Evolutionary conservation across 2,329 filamentous ascomycete species (phyloP).

Genomic region (Calonectria leucothoes): DNA sequence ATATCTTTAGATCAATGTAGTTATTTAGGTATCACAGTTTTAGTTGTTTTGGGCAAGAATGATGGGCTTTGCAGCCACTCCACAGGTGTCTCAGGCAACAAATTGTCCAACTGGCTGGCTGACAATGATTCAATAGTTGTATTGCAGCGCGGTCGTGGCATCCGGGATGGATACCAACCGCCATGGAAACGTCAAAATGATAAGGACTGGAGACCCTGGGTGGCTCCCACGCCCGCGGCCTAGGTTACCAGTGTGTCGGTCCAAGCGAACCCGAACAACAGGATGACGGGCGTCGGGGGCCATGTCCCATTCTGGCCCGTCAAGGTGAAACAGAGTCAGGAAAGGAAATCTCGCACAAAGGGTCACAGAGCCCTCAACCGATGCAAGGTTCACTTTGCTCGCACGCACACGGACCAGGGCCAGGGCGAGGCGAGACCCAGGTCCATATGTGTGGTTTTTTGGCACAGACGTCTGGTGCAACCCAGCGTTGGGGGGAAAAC

Average conservation of each 20-base stretch:
- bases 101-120: too few relatives aligned
- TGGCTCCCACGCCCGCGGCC: neutral
- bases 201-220: neutral
- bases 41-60: neutral
- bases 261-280: conserved; percentile 12
- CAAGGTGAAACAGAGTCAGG: conserved; percentile 12
- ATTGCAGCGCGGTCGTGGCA: neutral
- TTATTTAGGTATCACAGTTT: neutral
- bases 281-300: conserved; percentile 19
- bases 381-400: neutral
- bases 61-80: too few relatives aligned
- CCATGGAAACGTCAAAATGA: conserved; percentile 6
- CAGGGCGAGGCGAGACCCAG: neutral
- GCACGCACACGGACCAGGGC: neutral
- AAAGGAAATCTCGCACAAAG: neutral
- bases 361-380: neutral
- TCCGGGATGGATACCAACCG: neutral
- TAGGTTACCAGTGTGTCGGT: conserved; percentile 21
- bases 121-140: neutral
- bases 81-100: too few relatives aligned
- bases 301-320: conserved; percentile 4
- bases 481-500: conserved; percentile 18
- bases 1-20: neutral
- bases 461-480: neutral
- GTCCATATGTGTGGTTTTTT: neutral